Percentiles rank a stretch among this genome's conserved stretches.
These are phyloP conservation scores for Euphrasia arctica DNA, from an alignment of 305 asterid genomes.

Conservation along the genomic window DNA sequence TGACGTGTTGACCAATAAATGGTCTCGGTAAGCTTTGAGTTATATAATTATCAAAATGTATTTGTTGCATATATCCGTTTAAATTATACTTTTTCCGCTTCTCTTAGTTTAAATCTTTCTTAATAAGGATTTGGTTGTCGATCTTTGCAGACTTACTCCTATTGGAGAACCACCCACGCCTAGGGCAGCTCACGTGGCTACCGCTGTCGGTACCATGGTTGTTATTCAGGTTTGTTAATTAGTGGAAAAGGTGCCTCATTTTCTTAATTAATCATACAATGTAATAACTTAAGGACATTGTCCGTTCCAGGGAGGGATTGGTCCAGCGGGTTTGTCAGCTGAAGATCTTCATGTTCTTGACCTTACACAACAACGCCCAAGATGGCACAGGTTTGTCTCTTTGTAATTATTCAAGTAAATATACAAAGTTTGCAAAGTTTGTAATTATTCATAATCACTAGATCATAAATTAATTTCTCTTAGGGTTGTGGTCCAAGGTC, in stretches of 20 bases:
- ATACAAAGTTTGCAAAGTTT: constrained; percentile 19
- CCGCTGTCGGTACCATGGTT: constrained; percentile 99
- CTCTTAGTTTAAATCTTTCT: constrained; percentile 20
- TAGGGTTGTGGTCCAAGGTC: constrained; percentile 98
- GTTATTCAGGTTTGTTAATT: constrained; percentile 81
- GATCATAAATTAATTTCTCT: constrained; percentile 22
- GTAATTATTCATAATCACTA: constrained; percentile 14
- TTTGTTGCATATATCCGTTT: constrained; percentile 1
- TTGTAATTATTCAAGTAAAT: constrained; percentile 8
- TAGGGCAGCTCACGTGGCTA: constrained; percentile 98
- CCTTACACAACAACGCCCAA: constrained; percentile 91
- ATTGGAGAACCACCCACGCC: constrained; percentile 99
- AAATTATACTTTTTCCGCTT: constrained; percentile 15
- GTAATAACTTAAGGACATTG: constrained; percentile 18
- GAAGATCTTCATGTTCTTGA: constrained; percentile 99
- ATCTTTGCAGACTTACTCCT: constrained; percentile 71
- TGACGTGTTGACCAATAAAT: constrained; percentile 85
- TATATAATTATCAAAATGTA: not conserved
- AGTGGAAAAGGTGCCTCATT: constrained; percentile 15
- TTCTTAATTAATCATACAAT: constrained; percentile 18
- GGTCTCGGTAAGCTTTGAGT: constrained; percentile 71
- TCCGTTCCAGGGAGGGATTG: constrained; percentile 86
- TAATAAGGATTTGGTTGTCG: constrained; percentile 22
- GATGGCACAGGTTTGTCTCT: constrained; percentile 90
- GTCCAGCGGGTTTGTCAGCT: constrained; percentile 99